These are phyloP conservation scores for Alternaria gansuensis DNA, from an alignment of 2,329 filamentous ascomycete genomes.

Conservation along the genomic window DNA sequence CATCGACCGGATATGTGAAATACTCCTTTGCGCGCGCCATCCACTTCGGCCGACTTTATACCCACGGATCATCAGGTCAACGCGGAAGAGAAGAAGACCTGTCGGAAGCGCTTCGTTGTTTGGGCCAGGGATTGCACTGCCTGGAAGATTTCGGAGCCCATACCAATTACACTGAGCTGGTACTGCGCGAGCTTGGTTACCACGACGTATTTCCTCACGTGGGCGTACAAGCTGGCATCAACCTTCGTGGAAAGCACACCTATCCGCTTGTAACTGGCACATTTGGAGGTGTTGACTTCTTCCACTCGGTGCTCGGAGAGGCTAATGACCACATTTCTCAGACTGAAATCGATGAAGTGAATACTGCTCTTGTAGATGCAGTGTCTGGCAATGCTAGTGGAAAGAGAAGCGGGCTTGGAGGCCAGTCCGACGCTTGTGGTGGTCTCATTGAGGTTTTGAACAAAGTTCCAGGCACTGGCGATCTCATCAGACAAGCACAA, in stretches of 20 bases:
- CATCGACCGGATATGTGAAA: constrained; percentile 80
- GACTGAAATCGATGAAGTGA: constrained; percentile 59
- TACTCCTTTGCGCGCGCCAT: constrained; percentile 60
- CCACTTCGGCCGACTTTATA: constrained; percentile 60
- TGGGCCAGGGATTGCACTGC: constrained; percentile 63
- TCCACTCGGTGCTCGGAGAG: constrained; percentile 61
- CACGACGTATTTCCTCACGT: constrained; percentile 63
- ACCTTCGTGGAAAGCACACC: constrained; percentile 58
- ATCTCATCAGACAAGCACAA: constrained; percentile 58
- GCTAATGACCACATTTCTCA: constrained; percentile 61
- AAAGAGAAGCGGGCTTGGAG: constrained; percentile 41
- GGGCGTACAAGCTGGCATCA: constrained; percentile 57
- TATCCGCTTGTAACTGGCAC: constrained; percentile 65
- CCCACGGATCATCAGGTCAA: constrained; percentile 54
- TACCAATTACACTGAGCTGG: constrained; percentile 65
- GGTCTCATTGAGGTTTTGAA: constrained; percentile 73
- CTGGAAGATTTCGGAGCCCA: constrained; percentile 65
- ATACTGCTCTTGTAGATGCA: constrained; percentile 56
- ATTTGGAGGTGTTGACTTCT: constrained; percentile 62
- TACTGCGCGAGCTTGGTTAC: constrained; percentile 61
- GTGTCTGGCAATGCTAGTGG: constrained; percentile 32
- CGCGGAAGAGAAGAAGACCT: constrained; percentile 57
- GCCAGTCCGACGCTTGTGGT: constrained; percentile 43
- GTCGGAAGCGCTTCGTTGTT: constrained; percentile 59
- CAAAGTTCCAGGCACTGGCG: constrained; percentile 71